Conservation (phyloP, 2,329 filamentous ascomycete genomes). For the Macrophomina phaseolina region DNA sequence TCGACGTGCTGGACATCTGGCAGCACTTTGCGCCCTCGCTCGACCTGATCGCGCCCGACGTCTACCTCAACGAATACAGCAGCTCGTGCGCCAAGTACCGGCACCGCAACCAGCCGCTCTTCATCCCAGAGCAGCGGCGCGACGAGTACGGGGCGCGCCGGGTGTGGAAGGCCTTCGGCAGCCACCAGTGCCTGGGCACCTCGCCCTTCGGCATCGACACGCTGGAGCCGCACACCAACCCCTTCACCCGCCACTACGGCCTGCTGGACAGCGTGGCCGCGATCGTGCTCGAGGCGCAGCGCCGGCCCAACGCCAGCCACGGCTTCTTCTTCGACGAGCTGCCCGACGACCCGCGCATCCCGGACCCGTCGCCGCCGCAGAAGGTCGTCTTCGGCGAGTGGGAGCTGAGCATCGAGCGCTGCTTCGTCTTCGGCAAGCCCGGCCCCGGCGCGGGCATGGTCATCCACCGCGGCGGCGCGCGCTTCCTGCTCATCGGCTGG, state of each 20-base stretch:
- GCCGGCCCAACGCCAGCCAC: constrained; percentile 38
- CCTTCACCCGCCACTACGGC: constrained; percentile 49
- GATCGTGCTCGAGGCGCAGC: constrained; percentile 50
- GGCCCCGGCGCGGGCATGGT: constrained; percentile 51
- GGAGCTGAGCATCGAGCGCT: constrained; percentile 49
- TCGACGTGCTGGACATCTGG: constrained; percentile 55
- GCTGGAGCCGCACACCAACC: constrained; percentile 38
- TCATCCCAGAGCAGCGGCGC: constrained; percentile 60
- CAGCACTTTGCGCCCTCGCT: constrained; percentile 49
- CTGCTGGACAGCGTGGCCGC: constrained; percentile 44
- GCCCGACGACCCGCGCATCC: constrained; percentile 29
- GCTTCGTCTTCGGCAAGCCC: constrained; percentile 54
- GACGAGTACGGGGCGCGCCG: constrained; percentile 54
- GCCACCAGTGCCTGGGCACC: constrained; percentile 47
- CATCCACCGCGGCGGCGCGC: constrained; percentile 45
- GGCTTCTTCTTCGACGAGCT: constrained; percentile 54
- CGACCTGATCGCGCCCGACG: constrained; percentile 55
- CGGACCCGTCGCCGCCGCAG: constrained; percentile 38
- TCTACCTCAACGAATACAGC: constrained; percentile 58
- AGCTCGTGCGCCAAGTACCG: constrained; percentile 52
- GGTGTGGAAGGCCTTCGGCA: constrained; percentile 51
- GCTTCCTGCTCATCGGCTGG: constrained; percentile 54
- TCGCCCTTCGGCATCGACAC: constrained; percentile 54
- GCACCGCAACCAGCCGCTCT: constrained; percentile 53
- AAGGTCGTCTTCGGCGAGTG: constrained; percentile 43